Evolutionary conservation across 1,284 basidiomycete genomes (phyloP).

Genomic region (Cryptococcus sp.): DNA sequence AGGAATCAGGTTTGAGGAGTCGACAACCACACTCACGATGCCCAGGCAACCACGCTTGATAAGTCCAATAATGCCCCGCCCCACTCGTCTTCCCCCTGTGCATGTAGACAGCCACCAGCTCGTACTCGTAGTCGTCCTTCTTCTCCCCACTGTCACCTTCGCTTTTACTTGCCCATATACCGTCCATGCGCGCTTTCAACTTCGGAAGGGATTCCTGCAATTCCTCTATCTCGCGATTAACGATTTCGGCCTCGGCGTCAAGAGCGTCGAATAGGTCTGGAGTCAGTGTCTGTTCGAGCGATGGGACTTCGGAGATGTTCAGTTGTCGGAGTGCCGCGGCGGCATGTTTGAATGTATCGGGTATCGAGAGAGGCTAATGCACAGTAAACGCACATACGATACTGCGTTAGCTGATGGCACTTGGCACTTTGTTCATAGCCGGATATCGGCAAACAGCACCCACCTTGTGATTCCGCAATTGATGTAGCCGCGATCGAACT

Average conservation of each 20-base stretch:
- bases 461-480: slow-evolving; percentile 70
- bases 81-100: slow-evolving; percentile 74
- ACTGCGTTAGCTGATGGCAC: not conserved
- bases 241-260: slow-evolving; percentile 59
- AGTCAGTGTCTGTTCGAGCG: slow-evolving; percentile 11
- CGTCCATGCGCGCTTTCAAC: slow-evolving; percentile 72
- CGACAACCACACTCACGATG: slow-evolving; percentile 35
- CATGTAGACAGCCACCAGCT: slow-evolving; percentile 93
- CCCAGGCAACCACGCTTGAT: slow-evolving; percentile 49
- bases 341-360: slow-evolving; percentile 34
- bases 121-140: slow-evolving; percentile 68
- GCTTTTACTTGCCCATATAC: slow-evolving; percentile 70
- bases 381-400: too few species aligned
- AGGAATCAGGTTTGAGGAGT: not conserved
- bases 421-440: too few species aligned
- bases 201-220: slow-evolving; percentile 61
- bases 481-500: slow-evolving; percentile 66
- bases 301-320: slow-evolving; percentile 53
- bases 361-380: slow-evolving; percentile 38
- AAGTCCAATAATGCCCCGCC: slow-evolving; percentile 54
- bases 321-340: slow-evolving; percentile 57
- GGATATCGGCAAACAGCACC: slow-evolving; percentile 17
- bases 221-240: slow-evolving; percentile 65
- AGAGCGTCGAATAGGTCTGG: slow-evolving; percentile 40
- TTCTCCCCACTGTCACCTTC: not conserved